Evolutionary conservation across 306 rosid species (phyloP), one percentile per base, ranked within the genome.

Genomic region (Inga laurina): DNA sequence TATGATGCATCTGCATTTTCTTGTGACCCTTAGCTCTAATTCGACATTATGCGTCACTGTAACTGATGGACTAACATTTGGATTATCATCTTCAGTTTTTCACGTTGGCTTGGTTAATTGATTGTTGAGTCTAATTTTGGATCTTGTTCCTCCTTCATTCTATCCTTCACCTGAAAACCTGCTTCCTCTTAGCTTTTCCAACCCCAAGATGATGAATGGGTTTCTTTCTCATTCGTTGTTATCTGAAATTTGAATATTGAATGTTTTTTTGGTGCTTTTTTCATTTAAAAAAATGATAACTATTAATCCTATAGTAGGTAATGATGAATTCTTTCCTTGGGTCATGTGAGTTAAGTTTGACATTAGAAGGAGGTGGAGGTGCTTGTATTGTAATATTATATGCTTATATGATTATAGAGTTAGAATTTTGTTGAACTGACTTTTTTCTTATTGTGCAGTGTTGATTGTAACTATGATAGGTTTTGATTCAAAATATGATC

Each of bases 321-420:
- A 49, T 59, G 15, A 35, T 21, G 30, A 61, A 73, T 46, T 56
- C 79, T 81, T 51, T 76, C 51, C 19, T 62, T 30, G 61, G 71
- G 79, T 67, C 30, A 68, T n/a, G 7, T 76, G 77, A 45, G 34
- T 70, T 24, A 67, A 48, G 35, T 30, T 21, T 22, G 73, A 72
- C 51, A 54, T 76, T 34, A 8, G 79, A 45, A 61, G 59, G 72
- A 51, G 79, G 39, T 57, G 61, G 48, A 30, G 48, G 21, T 27
- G 39, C 65, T 21, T 72, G 49, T 30, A 61, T 12, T 81, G 64
- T 59, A 61, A 30, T 46, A 34, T 43, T 62, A 5, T 45, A 8
- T 57, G 43, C 39, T 27, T 19, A 11, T 21, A 57, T 27, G 56
- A 69, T 0, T 37, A 34, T 48, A 11, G 73, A 30, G n/a, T n/a